Conservation (phyloP, 495 filamentous ascomycete species). For the Beverwykella pulmonaria region DNA sequence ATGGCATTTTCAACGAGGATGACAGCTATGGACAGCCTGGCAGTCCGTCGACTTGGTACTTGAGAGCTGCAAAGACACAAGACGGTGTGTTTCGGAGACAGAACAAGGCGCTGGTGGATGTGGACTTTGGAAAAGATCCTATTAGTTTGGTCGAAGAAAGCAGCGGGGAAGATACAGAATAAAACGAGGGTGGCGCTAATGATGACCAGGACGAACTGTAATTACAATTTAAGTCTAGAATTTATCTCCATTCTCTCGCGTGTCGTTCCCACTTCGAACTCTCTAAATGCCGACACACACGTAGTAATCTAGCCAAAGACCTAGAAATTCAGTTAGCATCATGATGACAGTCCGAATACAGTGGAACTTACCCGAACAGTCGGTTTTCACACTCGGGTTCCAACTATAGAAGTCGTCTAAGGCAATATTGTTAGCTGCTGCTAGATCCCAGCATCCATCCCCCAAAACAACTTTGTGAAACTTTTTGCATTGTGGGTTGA, state of each 20-base stretch:
- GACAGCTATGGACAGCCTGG: conserved; percentile 2
- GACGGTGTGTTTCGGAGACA: conserved; percentile 7
- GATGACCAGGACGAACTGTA: conserved; percentile 1
- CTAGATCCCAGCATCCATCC: background rate
- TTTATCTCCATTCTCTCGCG: background rate
- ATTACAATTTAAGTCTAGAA: background rate
- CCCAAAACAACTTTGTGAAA: background rate
- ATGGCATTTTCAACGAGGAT: background rate
- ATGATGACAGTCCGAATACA: background rate
- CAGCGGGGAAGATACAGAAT: background rate
- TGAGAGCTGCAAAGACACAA: conserved; percentile 1
- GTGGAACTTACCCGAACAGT: conserved; percentile 1
- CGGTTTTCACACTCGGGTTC: conserved; percentile 5
- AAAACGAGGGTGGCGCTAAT: background rate
- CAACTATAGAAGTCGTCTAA: background rate
- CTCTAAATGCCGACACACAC: background rate
- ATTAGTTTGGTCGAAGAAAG: background rate
- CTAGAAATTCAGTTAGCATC: background rate
- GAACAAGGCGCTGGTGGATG: background rate
- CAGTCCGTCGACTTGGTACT: conserved; percentile 1
- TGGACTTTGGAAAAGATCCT: conserved; percentile 9
- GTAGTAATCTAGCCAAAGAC: background rate
- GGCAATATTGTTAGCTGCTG: background rate
- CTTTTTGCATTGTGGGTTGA: conserved; percentile 2
- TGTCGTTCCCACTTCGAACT: no score